Conservation (phyloP, 441 rosid genomes). For the Erodium trifolium region DNA sequence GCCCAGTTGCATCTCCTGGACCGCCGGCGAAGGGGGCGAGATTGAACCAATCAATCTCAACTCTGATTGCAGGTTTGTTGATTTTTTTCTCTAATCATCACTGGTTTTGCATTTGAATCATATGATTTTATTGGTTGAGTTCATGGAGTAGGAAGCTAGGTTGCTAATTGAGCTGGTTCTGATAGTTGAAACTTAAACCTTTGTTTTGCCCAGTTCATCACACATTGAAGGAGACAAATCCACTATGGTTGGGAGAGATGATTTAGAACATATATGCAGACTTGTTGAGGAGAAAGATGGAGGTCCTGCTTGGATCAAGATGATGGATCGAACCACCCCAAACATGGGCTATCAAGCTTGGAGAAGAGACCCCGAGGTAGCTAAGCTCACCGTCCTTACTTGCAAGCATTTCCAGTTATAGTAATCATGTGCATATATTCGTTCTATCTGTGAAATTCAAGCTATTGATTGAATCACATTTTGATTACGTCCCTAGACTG, state of each 20-base stretch:
- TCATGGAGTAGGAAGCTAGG: too few relatives aligned
- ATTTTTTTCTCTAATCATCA: too few relatives aligned
- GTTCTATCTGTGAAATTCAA: not conserved
- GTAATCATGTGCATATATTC: not conserved
- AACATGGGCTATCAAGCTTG: slow-evolving; percentile 77
- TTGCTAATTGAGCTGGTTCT: not conserved
- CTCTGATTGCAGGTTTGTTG: not conserved
- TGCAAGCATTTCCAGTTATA: not conserved
- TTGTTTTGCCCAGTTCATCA: slow-evolving; percentile 24
- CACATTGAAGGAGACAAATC: slow-evolving; percentile 26
- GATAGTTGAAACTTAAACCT: not conserved
- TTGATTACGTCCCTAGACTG: not conserved
- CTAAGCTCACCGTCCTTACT: not conserved
- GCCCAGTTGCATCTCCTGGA: not conserved
- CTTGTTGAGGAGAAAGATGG: slow-evolving; percentile 86
- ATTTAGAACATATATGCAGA: slow-evolving; percentile 56
- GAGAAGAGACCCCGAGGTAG: slow-evolving; percentile 80
- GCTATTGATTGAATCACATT: slow-evolving; percentile 11
- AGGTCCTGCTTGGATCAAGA: slow-evolving; percentile 87
- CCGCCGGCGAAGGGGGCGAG: not conserved
- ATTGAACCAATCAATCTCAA: not conserved
- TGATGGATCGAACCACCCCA: slow-evolving; percentile 79
- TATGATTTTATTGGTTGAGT: not conserved
- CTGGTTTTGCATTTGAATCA: not conserved
- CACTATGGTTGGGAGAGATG: slow-evolving; percentile 38